phyloP scores from a whole-genome alignment of 345 rosid genomes.

The Arabis alpina region DNA sequence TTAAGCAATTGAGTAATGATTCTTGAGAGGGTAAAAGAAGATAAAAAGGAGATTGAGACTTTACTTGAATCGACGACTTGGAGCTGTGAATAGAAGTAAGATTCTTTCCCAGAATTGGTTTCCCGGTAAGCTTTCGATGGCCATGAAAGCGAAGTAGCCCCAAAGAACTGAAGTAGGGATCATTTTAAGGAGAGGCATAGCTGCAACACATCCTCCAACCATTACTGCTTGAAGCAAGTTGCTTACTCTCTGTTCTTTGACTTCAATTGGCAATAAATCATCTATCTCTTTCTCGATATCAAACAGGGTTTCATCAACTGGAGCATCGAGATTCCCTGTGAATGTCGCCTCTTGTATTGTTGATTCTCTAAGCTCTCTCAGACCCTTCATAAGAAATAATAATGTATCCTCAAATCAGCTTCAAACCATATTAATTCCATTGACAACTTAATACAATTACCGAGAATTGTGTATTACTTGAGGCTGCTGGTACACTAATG shows the following conservation, averaged over 20 bases:
- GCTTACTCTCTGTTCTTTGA: slow-evolving; percentile 94
- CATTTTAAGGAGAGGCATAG: slow-evolving; percentile 90
- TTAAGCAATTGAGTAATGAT: neutral
- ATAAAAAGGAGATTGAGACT: neutral
- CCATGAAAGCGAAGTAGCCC: slow-evolving; percentile 99
- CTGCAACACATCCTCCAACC: slow-evolving; percentile 90
- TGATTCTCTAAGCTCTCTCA: slow-evolving; percentile 86
- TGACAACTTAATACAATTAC: too few species aligned
- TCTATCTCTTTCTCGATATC: slow-evolving; percentile 88
- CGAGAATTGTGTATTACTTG: slow-evolving; percentile 6
- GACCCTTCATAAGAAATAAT: slow-evolving; percentile 56
- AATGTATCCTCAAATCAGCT: neutral
- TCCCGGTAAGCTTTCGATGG: slow-evolving; percentile 94
- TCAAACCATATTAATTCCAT: neutral
- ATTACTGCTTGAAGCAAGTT: slow-evolving; percentile 89
- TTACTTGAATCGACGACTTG: slow-evolving; percentile 93
- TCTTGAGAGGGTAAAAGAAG: neutral
- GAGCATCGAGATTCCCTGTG: slow-evolving; percentile 77
- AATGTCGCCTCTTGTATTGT: slow-evolving; percentile 77
- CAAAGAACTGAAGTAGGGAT: slow-evolving; percentile 96
- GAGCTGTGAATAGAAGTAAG: slow-evolving; percentile 86
- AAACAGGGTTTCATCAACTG: slow-evolving; percentile 79
- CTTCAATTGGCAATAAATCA: slow-evolving; percentile 86
- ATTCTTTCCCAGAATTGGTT: slow-evolving; percentile 99
- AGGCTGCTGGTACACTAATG: slow-evolving; percentile 68